Evolutionary conservation across 345 rosid genomes (phyloP), one percentile per base, ranked within the genome.

Genomic region (Ceriops zippeliana): DNA sequence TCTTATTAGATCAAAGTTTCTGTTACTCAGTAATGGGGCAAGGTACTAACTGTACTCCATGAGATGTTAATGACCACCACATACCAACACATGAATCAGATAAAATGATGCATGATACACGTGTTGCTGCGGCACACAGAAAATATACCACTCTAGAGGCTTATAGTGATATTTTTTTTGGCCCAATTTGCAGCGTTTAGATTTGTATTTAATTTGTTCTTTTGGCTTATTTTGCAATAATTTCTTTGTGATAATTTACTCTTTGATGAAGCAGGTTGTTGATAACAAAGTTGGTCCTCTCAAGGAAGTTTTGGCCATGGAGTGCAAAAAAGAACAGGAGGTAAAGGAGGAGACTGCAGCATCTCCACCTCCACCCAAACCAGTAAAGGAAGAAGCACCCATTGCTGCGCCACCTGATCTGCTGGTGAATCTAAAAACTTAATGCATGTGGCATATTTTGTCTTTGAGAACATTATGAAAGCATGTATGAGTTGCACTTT

Each of bases 261-360:
- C 22, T 52, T 21, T 62, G 65, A 58, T 61, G 27, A 47, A 73
- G 67, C 78, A 75, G 84, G 73, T 56, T 65, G 73, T 42, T 54
- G 79, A 80, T 30, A 80, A 78, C 71, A 90, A 85, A 81, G 71
- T 79, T 85, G 70, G 78, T 61, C 78, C 95, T 28, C 88, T 96
- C 27, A 87, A 84, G 80, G 97, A 91, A 78, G 66, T 83, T 58
- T 76, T 95, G 82, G 92, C 92, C 70, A 90, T 90, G 66, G 99
- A 91, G 74, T 82, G 81, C 78, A 86, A 76, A 76, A 86, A 80
- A 69, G 69, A 86, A 17, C 67, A 76, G 15, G 84, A 84, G 79
- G 83, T 78, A 46, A 80, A 80, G 76, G 89, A 82, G 76, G 86
- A 79, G 76, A 62, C 56, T 58, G 83, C 87, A 16, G 75, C 78